Evolutionary conservation across 768 basidiomycete genomes (phyloP), one percentile per base, ranked within the genome.

Genomic region (Boletus insuetus): DNA sequence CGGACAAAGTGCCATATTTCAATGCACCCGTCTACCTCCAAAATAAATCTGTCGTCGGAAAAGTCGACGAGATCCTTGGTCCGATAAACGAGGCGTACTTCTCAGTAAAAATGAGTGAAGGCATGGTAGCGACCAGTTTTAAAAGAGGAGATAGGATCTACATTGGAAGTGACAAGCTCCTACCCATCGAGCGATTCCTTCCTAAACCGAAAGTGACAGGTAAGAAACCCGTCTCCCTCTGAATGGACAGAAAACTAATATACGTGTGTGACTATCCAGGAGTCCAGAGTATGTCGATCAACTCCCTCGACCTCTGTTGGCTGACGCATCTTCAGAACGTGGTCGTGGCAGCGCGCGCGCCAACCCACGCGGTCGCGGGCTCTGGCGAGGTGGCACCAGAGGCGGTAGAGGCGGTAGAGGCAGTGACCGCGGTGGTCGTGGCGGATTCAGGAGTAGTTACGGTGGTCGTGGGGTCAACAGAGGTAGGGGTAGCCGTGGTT

Each of bases 51-150:
- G 80, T 84, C 61, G 93, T 98, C 58, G 96, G 97, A 58, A 98
- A 97, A 75, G 89, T 99, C 40, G 97, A 99, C 74, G 97, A 99
- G 74, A 98, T 99, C 62, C 82, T 99, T n/a, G 97, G 97, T 3
- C 96, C 97, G 16, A 95, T 99, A 71, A 99, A 97, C 69, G 94
- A 98, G 70, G 94, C 98, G 55, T 98, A 85, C 74, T 98, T 99
- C 69, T 95, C 94, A 3, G 82, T 99, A 60, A 99, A 98, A 78
- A 97, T 98, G 89, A 84, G 87, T 19, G 87, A 91, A 54, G 97
- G 97, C 32, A 94, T 98, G 87, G 84, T 95, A 46, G 95, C 97
- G 9, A 87, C 77, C 61, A 94, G 91, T 70, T 99, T 99, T 76
- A 91, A 96, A 76, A 91, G 89, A 67, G 97, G 97, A 43, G 97